Evolutionary conservation across 192 early-diverging fungal species (phyloP), one percentile per base, ranked within the genome.

Genomic region (Dissophora globulifera): DNA sequence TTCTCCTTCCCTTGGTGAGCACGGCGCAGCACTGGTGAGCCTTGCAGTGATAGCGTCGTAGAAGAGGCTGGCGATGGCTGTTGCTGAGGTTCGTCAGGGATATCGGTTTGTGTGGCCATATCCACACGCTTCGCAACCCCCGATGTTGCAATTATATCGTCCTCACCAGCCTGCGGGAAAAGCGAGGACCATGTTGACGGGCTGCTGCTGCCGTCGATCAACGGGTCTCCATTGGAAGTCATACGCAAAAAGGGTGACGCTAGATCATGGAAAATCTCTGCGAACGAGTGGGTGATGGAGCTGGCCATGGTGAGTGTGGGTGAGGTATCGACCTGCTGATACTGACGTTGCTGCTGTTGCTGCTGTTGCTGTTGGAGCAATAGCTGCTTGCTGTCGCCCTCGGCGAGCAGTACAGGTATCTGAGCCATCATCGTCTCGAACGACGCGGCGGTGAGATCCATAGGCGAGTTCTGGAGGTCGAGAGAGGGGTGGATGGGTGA

Each of bases 391-490:
- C 42, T 62, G 40, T 71, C 58, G 31, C 52, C 60, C 48, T 71
- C 50, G 1, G 60, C 29, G 2, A 71, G 38, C 31, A 69, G 20
- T 0, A 41, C 57, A 10, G 69, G 60, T 27, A 54, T 59, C 20
- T 71, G 69, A 4, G 69, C 59, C 29, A 62, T 17, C 69, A 71
- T 5, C 35, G 35, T 53, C 2, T 71, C 69, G 23, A 71, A 69
- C 4, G 32, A 43, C 17, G 66, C 48, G 10, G 55, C 17, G 5
- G 67, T 31, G 13, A 69, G 50, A 26, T 63, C 53, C 49, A 54
- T 10, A 10, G 43, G 35, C 19, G 41, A 48, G 23, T 1, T 16
- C 4, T 17, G 41, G 5, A 50, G 7, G 35, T 52, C 49, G 29
- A 61, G n/a, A 4, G 27, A 35, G 0, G 20, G 20, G 12, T 51